Base-by-base conservation (phyloP, 2,329 filamentous ascomycete species). In the Acephala macrosclerotiorum region DNA sequence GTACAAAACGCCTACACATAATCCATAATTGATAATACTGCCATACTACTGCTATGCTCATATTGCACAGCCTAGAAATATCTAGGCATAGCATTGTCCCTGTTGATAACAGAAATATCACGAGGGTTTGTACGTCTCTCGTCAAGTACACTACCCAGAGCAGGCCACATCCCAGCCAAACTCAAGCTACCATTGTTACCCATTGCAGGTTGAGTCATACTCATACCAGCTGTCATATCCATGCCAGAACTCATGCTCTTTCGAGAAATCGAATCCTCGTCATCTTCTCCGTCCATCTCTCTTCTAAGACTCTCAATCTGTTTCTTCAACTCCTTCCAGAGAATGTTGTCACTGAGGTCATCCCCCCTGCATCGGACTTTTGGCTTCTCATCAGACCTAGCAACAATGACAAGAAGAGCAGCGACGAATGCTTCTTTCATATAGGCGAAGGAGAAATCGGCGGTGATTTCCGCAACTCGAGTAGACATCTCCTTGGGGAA, bases 371-470 rank as follows among this genome's bases (percentile, higher is more conserved):
- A 42, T 65, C 67, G 63, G 64, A 63, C 20, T 47, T 66, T 58
- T 5, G 36, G 36, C 9, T 62, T 66, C 51, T 69, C 67, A 8
- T 68, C 71, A 20, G 59, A 49, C 47, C 66, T 70, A 18, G 68
- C 78, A 0, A 87, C 89, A 64, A 91, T 85, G 2, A 85, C 83
- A 29, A 91, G 78, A 61, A 91, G 74, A 2, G 85, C 83, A 0
- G 87, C 87, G 0, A 91, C 86, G 73, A 91, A 91, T 0, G 87
- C 88, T 75, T 91, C 89, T 73, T 91, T 88, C 76, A 91, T 84
- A 73, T 91, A 91, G 0, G 89, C 89, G 74, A 91, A 91, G 69
- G 86, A 89, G 76, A 91, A 91, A n/a, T 82, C 82, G 29, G 85
- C 77, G 0, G 88, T 91, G 66, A 90, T 87, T 11, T 81, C 80